Evolutionary conservation across 148 eudicot genomes (phyloP).

Genomic region (Dianthus caryophyllus): DNA sequence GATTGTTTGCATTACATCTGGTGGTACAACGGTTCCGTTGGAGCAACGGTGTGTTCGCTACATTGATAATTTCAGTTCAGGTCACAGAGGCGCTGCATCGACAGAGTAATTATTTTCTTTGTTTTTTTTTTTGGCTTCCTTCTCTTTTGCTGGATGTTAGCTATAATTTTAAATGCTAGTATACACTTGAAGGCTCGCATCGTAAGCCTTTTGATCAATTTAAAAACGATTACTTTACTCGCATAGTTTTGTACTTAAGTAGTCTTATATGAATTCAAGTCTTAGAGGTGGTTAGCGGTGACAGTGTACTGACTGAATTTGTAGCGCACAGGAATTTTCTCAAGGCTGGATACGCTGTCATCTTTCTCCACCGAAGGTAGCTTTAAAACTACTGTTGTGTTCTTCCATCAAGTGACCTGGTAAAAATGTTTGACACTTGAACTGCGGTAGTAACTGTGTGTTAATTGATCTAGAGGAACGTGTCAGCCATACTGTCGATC

Average conservation of each 20-base stretch:
- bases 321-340: constrained; percentile 61
- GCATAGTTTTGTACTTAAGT: neutral
- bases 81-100: constrained; percentile 97
- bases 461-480: constrained; percentile 60
- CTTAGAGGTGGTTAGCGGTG: neutral
- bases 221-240: neutral
- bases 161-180: too few relatives aligned
- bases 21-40: constrained; percentile 96
- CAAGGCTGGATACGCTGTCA: constrained; percentile 84
- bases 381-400: constrained; percentile 6
- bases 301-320: constrained; percentile 10
- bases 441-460: constrained; percentile 16
- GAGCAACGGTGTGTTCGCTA: constrained; percentile 96
- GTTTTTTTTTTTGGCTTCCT: too few relatives aligned
- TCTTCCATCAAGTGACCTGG: neutral
- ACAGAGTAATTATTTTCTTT: constrained; percentile 57
- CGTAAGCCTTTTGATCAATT: neutral
- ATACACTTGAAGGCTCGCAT: too few relatives aligned
- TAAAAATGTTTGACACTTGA: constrained; percentile 10
- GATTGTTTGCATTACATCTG: constrained; percentile 90
- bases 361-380: constrained; percentile 80
- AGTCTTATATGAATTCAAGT: neutral
- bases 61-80: constrained; percentile 97
- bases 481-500: constrained; percentile 92
- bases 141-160: too few relatives aligned